phyloP scores from a whole-genome alignment of 2,329 filamentous ascomycete species.

The Stagonosporopsis cucurbitacearum region DNA sequence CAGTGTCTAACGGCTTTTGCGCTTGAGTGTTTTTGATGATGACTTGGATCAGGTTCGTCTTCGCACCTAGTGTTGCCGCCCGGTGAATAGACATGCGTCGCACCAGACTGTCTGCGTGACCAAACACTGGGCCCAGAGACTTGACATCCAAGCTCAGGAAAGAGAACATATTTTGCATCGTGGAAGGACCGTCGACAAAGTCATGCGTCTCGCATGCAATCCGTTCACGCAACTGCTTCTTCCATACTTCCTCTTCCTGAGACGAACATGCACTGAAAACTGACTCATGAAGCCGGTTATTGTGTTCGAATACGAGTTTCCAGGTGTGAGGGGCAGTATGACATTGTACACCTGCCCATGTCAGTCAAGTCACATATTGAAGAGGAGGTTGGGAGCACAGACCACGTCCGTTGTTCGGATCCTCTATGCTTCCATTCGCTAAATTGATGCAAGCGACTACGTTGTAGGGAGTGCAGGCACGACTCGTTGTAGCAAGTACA shows the following conservation, averaged over 20 bases:
- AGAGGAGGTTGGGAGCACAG: slow-evolving; percentile 31
- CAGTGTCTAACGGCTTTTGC: slow-evolving; percentile 62
- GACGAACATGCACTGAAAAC: slow-evolving; percentile 85
- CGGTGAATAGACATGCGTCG: slow-evolving; percentile 79
- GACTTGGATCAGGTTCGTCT: slow-evolving; percentile 73
- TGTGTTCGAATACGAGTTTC: slow-evolving; percentile 85
- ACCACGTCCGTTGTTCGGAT: slow-evolving; percentile 77
- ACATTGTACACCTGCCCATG: slow-evolving; percentile 75
- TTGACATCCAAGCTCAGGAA: slow-evolving; percentile 74
- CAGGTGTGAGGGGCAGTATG: slow-evolving; percentile 86
- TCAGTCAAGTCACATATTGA: slow-evolving; percentile 16
- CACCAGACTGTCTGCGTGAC: slow-evolving; percentile 69
- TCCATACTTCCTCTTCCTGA: slow-evolving; percentile 83
- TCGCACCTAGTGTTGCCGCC: slow-evolving; percentile 74
- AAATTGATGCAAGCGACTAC: slow-evolving; percentile 78
- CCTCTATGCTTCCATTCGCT: slow-evolving; percentile 69
- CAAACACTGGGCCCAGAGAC: slow-evolving; percentile 76
- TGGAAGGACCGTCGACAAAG: slow-evolving; percentile 56
- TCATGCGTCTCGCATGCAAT: slow-evolving; percentile 59
- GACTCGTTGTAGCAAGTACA: slow-evolving; percentile 73
- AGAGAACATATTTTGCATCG: slow-evolving; percentile 61
- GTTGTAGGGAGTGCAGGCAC: slow-evolving; percentile 71
- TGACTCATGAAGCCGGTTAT: slow-evolving; percentile 79
- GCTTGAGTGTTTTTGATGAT: slow-evolving; percentile 86
- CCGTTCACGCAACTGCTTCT: slow-evolving; percentile 65